Evolutionary conservation across 2,329 filamentous ascomycete species (phyloP), one percentile per base, ranked within the genome.

Genomic region (Davidsoniella neocaledoniae): DNA sequence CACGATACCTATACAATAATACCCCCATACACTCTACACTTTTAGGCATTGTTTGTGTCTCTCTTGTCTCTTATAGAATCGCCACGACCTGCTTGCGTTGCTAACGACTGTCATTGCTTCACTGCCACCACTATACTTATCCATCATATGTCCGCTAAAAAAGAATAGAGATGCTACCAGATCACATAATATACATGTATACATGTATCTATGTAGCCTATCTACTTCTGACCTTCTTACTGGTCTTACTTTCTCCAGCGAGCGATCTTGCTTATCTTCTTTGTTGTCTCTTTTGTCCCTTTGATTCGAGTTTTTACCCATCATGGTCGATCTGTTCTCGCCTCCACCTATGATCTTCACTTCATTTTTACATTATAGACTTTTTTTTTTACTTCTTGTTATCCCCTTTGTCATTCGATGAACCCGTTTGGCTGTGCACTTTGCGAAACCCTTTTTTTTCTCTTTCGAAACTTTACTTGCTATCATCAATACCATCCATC

Each of bases 321-420:
- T 33, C 29, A 9, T 33, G 29, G 29, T 33, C 12, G 29, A 12
- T 33, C 8, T 33, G 29, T 33, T 33, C 29, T 33, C 29, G 29
- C 29, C 29, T 8, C 39, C 21, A 7, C 7, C 21, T 43, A 29
- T 45, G 29, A 36, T 19, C 3, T 12, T 43, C 26, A 36, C 36
- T 43, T 16, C 39, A 26, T 47, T 49, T 48, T 43, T 44, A 33
- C 39, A 23, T 52, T 37, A 43, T 41, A 21, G 29, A 26, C 25
- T 16, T 44, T 23, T 48, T 43, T 41, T 33, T 48, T 26, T 41
- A 39, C 25, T 9, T 41, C 40, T 9, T 25, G 25, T 17, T 44
- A 26, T 16, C 26, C 29, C 12, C 9, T 33, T 33, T 10, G 29
- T 33, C 29, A 33, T 12, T 10, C 8, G 29, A 33, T 12, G 12